Percentiles rank a stretch among this genome's conserved stretches.
Conservation (phyloP, 1,284 basidiomycete genomes). For the Ganoderma boninense region DNA sequence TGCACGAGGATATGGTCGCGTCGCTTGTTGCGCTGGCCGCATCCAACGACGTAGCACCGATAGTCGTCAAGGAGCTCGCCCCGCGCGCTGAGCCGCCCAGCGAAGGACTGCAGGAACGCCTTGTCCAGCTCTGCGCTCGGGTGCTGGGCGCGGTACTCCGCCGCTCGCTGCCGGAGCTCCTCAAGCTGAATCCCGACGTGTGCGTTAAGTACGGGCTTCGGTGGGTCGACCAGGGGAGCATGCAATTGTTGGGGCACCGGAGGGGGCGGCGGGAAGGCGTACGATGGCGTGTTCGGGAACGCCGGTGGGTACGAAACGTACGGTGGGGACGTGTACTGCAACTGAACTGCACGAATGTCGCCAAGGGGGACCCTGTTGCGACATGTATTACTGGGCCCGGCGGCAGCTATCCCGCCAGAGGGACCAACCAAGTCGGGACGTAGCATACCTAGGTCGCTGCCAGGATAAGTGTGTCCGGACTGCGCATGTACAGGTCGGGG, state of each 20-base stretch:
- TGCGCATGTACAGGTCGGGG: slow-evolving; percentile 25
- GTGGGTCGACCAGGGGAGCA: not conserved
- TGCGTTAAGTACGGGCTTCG: slow-evolving; percentile 50
- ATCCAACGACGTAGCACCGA: slow-evolving; percentile 70
- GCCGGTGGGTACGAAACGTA: slow-evolving; percentile 8
- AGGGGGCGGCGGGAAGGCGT: not conserved
- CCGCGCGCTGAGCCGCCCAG: slow-evolving; percentile 63
- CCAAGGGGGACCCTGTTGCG: slow-evolving; percentile 22
- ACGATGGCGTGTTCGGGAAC: not conserved
- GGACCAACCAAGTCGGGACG: slow-evolving; percentile 11
- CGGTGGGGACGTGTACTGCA: slow-evolving; percentile 9
- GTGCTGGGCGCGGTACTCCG: slow-evolving; percentile 57
- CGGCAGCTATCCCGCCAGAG: not conserved
- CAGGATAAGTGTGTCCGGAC: slow-evolving; percentile 2
- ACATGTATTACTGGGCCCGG: not conserved
- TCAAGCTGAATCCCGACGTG: slow-evolving; percentile 63
- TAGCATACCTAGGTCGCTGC: slow-evolving; percentile 14
- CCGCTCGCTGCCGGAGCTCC: slow-evolving; percentile 61
- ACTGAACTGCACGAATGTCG: slow-evolving; percentile 14
- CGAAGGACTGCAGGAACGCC: slow-evolving; percentile 68
- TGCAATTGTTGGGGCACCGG: not conserved
- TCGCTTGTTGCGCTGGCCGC: slow-evolving; percentile 70
- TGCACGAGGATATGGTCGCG: slow-evolving; percentile 77
- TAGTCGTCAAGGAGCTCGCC: slow-evolving; percentile 68
- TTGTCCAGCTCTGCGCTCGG: slow-evolving; percentile 66